Evolutionary conservation across 345 rosid species (phyloP), one percentile per base, ranked within the genome.

Genomic region (Citrus reticulata): DNA sequence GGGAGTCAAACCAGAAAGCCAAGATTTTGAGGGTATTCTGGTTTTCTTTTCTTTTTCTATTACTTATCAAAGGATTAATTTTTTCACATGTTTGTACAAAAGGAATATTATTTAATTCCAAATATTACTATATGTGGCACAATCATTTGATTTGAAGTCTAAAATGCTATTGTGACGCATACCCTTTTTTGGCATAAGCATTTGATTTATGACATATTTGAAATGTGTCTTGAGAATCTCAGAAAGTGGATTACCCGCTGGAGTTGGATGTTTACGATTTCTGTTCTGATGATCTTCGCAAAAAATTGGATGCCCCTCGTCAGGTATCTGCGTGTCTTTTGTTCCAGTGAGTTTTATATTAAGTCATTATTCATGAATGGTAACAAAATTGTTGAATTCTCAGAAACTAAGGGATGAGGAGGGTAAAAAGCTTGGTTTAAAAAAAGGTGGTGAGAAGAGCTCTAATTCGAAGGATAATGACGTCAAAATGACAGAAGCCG

Each of bases 181-280:
- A 77, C 55, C 59, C 7, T 77, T 17, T 77, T 24, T 68, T 2
- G 5, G 39, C 42, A 24, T 25, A 7, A 62, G 19, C 6, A 7
- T 20, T 69, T 60, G 61, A 60, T 25, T 83, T 20, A 59, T 39
- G 11, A 64, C 22, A 55, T 42, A 39, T 29, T 67, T 67, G 30
- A 39, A 59, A 79, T 25, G 62, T 73, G 35, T 72, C 24, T 66
- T 86, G 67, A 54, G 37, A 57, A 81, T 84, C 69, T 76, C 84
- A 97, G 98, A 97, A 94, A 97, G 99, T 97, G 71, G 99, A 97
- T 85, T 97, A 92, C 82, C 98, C 98, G 2, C 78, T 97, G 89
- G 92, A 91, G 90, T 79, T 97, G 91, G 98, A 97, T 89, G 80
- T 97, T 60, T 94, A 80, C 79, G 98, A 97, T 85, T 78, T 97